Base-by-base conservation (phyloP, 202 grass and related monocot species). In the Brachypodium distachyon region DNA sequence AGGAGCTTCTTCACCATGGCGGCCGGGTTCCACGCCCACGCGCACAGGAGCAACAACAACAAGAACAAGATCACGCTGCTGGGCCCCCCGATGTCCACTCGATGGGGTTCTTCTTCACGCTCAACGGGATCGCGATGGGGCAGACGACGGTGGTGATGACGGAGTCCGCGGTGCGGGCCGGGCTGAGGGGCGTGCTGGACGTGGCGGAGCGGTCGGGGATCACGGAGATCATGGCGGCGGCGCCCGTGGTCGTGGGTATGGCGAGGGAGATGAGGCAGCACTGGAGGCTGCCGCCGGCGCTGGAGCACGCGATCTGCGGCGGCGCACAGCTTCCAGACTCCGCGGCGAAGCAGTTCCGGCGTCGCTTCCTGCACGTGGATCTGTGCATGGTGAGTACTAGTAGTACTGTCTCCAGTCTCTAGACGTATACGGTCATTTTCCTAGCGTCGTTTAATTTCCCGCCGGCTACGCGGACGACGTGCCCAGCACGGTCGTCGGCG, bases 231-330 rank as follows among this genome's bases (percentile, higher is more conserved):
- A 85, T 61, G 9, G 80, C 58, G 3, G 37, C 81, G 62, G 86
- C 88, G 14, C 86, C 83, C 32, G 88, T 96, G 61, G 83, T 96
- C 42, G 21, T 68, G 36, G 73, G 18, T 9, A 87, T 96, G 73
- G 65, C 31, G 40, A 85, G 60, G 71, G 56, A 17, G 12, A 17
- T n/a, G n/a, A n/a, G n/a, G n/a, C n/a, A n/a, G n/a, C n/a, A n/a
- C n/a, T n/a, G 1, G 2, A 14, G 57, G 16, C 0, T 3, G 12
- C 56, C 90, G 32, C 0, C 11, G 48, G n/a, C 66, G 14, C 76
- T 94, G 27, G 53, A 91, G 82, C 18, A 50, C 3, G 82, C 91
- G 19, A 33, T 63, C 1, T 84, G 80, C 40, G 82, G 88, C 7
- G 88, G 88, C 1, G 82, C 92, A 6, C 80, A 85, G 29, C 34